Evolutionary conservation across 345 rosid genomes (phyloP).

Genomic region (Mangifera indica): DNA sequence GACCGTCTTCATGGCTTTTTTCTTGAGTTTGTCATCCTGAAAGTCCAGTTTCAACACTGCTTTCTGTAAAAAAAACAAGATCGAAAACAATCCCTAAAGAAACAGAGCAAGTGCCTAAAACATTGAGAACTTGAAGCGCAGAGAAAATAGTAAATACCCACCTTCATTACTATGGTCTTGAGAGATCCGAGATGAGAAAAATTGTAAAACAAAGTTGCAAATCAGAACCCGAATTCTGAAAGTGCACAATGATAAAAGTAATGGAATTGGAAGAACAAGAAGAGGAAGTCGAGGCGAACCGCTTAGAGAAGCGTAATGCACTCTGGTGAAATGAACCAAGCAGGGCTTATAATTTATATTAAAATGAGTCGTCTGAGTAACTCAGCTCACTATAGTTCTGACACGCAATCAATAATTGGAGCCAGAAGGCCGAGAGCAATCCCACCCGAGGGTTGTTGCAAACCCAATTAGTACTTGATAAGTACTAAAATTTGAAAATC

Average conservation of each 20-base stretch:
- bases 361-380: too few species aligned
- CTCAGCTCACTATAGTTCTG: too few species aligned
- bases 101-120: background rate
- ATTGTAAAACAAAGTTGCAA: background rate
- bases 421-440: too few species aligned
- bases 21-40: conserved; percentile 38
- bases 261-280: background rate
- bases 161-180: conserved; percentile 2
- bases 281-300: background rate
- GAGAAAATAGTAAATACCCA: background rate
- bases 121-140: background rate
- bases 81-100: background rate
- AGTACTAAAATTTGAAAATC: too few species aligned
- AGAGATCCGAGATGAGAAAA: background rate
- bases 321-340: background rate
- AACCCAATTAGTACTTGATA: too few species aligned
- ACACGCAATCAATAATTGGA: too few species aligned
- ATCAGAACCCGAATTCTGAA: background rate
- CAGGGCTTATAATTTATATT: background rate
- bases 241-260: background rate
- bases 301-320: background rate
- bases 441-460: too few species aligned
- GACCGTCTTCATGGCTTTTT: conserved; percentile 52
- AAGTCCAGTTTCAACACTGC: conserved; percentile 47
- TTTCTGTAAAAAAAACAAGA: conserved; percentile 41